These are phyloP conservation scores for Fomitopsis pinicola DNA, from an alignment of 1,284 basidiomycete species.

Conservation along the genomic window DNA sequence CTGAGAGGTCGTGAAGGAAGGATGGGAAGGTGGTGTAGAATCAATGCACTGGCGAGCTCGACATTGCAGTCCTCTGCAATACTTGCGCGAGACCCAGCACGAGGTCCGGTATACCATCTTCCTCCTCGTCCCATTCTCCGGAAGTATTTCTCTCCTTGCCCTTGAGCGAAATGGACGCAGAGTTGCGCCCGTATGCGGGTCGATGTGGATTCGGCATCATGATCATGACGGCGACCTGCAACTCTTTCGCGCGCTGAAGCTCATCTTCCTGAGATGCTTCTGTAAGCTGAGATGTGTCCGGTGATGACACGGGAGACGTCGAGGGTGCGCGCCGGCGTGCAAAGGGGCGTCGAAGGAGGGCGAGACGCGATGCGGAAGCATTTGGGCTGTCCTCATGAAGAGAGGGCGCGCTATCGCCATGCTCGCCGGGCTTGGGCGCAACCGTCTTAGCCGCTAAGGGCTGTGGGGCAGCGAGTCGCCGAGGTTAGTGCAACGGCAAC, in stretches of 20 bases:
- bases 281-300: conserved; percentile 1
- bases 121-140: conserved; percentile 23
- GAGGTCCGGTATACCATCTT: conserved; percentile 41
- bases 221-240: conserved; percentile 56
- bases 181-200: conserved; percentile 13
- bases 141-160: conserved; percentile 24
- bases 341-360: conserved; percentile 2
- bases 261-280: conserved; percentile 12
- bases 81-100: conserved; percentile 40
- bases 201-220: conserved; percentile 51
- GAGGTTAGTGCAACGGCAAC: background rate
- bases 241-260: conserved; percentile 14
- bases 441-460: conserved; percentile 18
- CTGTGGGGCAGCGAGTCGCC: conserved; percentile 6
- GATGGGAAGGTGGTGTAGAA: background rate
- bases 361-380: background rate
- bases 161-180: conserved; percentile 13
- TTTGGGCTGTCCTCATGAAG: background rate
- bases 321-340: conserved; percentile 6
- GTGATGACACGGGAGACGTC: background rate
- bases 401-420: conserved; percentile 1
- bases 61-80: conserved; percentile 14
- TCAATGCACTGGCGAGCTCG: background rate
- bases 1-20: no score
- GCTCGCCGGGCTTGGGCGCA: conserved; percentile 11